These are phyloP conservation scores for Solanum bulbocastanum DNA, from an alignment of 257 asterid genomes.

Conservation along the genomic window DNA sequence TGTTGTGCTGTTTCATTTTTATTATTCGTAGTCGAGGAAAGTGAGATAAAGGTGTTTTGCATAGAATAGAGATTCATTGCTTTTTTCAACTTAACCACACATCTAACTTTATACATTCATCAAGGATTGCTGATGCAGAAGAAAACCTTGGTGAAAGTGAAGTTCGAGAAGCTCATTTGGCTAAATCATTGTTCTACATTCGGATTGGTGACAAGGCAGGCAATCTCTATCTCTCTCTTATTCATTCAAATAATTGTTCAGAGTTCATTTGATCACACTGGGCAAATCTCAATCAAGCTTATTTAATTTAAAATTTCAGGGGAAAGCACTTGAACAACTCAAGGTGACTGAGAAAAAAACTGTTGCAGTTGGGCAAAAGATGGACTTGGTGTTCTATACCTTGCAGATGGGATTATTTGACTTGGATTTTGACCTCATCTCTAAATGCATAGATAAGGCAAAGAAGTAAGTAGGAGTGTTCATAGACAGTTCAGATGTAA, in stretches of 20 bases:
- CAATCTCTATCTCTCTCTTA: not conserved
- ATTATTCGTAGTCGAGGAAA: not conserved
- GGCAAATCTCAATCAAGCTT: not conserved
- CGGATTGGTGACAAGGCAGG: constrained; percentile 68
- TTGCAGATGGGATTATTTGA: constrained; percentile 77
- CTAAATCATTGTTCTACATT: constrained; percentile 68
- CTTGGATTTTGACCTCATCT: constrained; percentile 86
- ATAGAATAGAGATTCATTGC: not conserved
- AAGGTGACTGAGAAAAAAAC: constrained; percentile 88
- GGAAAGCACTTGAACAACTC: constrained; percentile 91
- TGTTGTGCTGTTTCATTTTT: not conserved
- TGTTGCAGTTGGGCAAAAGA: constrained; percentile 97
- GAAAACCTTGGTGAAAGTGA: constrained; percentile 95
- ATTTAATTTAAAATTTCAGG: constrained; percentile 34
- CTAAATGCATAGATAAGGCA: constrained; percentile 94
- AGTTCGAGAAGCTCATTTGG: constrained; percentile 94
- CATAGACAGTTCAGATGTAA: not conserved
- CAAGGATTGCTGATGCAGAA: constrained; percentile 90
- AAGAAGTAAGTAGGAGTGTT: constrained; percentile 45
- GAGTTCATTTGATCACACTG: not conserved
- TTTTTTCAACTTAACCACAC: not conserved
- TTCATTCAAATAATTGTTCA: not conserved
- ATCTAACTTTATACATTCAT: constrained; percentile 9
- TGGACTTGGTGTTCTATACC: constrained; percentile 88
- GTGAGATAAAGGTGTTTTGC: not conserved